Base-by-base conservation (phyloP, 495 filamentous ascomycete genomes). In the Aspergillus ellipticus region DNA sequence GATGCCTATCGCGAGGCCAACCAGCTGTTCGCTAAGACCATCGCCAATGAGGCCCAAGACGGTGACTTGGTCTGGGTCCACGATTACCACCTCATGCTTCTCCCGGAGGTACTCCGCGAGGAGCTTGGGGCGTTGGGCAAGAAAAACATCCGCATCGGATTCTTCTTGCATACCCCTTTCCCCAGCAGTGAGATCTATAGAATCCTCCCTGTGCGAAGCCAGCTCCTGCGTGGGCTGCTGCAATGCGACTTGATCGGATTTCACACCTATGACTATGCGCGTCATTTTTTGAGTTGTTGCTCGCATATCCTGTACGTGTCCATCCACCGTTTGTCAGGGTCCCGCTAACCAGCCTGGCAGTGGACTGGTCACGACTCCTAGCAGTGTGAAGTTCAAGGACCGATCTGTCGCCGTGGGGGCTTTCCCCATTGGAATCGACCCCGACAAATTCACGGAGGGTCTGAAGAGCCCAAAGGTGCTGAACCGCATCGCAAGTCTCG, bases 131-230 rank as follows among this genome's bases (percentile, higher is more conserved):
- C 83, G 37, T 48, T 48, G 45, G 75, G 73, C 39, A 87, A 88
- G 69, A 85, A 89, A 71, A 93, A 95, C 61, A 83, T 97, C 63
- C 96, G 93, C 76, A 90, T 98, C 64, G 93, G 92, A 53, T 97
- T 97, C 79, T 97, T 96, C 79, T 78, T 98, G 26, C 94, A 98
- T 63, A 98, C 93, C 0, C 92, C 94, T 2, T 98, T 98, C 74
- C 93, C 93, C n/a, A 92, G 89, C 69, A 92, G 88, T 59, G 93
- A 98, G 70, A 95, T 98, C 62, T 98, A 96, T 71, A 85, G 93
- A 33, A 96, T 97, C 58, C 75, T 98, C 6, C 93, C 93, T 3
- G 94, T 97, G 29, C 83, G 94, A 46, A 90, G 95, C 66, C 88
- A 90, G 61, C 84, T 97, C 33, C 79, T 98, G 39, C 73, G 85